Evolutionary conservation across 2,329 filamentous ascomycete species (phyloP).

Genomic region (Exophiala sideris): DNA sequence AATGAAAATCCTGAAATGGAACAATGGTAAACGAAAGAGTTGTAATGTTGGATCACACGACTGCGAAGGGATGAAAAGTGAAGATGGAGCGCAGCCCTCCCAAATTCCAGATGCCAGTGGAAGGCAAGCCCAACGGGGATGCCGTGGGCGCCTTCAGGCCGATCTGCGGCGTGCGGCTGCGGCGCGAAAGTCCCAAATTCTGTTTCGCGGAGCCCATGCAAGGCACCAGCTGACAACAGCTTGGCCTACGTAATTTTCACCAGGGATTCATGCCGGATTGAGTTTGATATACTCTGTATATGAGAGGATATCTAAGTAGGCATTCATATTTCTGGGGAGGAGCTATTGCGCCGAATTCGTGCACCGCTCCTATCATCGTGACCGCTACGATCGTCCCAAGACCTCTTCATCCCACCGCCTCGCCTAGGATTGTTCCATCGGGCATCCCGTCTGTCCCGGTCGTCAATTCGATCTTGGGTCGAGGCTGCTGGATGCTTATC

Average conservation of each 20-base stretch:
- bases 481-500: slow-evolving; percentile 34
- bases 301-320: not conserved
- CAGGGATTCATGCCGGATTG: not conserved
- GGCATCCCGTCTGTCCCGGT: slow-evolving; percentile 13
- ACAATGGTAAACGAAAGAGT: not conserved
- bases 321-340: slow-evolving; percentile 13
- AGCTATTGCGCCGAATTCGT: slow-evolving; percentile 21
- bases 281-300: not conserved
- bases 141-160: not conserved
- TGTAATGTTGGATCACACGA: slow-evolving; percentile 3
- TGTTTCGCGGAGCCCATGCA: not conserved
- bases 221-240: not conserved
- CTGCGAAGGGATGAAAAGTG: not conserved
- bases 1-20: not conserved
- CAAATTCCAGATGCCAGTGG: not conserved
- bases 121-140: not conserved
- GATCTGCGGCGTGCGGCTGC: slow-evolving; percentile 2
- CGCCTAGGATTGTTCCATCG: not conserved
- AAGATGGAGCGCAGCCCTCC: not conserved
- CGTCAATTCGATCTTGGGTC: slow-evolving; percentile 4
- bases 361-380: not conserved
- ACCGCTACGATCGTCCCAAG: slow-evolving; percentile 9
- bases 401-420: slow-evolving; percentile 8
- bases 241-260: not conserved
- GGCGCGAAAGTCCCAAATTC: not conserved